These are phyloP conservation scores for Lactuca saligna DNA, from an alignment of 129 eudicot species.

Conservation along the genomic window DNA sequence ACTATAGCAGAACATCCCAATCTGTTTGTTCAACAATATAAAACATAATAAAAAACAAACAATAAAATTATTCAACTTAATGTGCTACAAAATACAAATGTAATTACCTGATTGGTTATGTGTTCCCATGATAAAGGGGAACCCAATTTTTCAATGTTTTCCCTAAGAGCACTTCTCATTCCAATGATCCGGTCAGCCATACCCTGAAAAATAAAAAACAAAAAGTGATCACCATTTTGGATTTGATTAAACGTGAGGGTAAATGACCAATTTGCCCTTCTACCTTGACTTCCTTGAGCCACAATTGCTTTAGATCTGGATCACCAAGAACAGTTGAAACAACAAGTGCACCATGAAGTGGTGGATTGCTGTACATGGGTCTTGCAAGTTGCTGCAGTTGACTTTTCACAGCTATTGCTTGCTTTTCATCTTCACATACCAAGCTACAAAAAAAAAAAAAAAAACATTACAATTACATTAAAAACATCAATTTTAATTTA, in stretches of 20 bases:
- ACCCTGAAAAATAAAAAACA: conserved; percentile 39
- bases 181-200: conserved; percentile 99
- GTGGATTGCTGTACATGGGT: conserved; percentile 97
- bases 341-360: conserved; percentile 83
- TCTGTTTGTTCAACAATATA: conserved; percentile 50
- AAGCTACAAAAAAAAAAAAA: conserved; percentile 42
- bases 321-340: conserved; percentile 75
- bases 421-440: conserved; percentile 85
- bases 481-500: background rate
- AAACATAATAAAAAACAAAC: background rate
- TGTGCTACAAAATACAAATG: background rate
- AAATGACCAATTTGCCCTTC: no score
- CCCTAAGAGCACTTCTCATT: conserved; percentile 79
- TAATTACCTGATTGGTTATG: conserved; percentile 80
- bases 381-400: conserved; percentile 94
- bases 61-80: background rate
- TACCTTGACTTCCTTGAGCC: conserved; percentile 99
- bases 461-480: conserved; percentile 12
- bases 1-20: conserved; percentile 98
- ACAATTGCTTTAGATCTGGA: conserved; percentile 72
- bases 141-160: conserved; percentile 77
- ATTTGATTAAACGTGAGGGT: no score
- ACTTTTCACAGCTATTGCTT: conserved; percentile 83
- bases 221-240: no score
- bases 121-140: conserved; percentile 96